Evolutionary conservation across 331 rosid species (phyloP).

Genomic region (Phaseolus coccineus): DNA sequence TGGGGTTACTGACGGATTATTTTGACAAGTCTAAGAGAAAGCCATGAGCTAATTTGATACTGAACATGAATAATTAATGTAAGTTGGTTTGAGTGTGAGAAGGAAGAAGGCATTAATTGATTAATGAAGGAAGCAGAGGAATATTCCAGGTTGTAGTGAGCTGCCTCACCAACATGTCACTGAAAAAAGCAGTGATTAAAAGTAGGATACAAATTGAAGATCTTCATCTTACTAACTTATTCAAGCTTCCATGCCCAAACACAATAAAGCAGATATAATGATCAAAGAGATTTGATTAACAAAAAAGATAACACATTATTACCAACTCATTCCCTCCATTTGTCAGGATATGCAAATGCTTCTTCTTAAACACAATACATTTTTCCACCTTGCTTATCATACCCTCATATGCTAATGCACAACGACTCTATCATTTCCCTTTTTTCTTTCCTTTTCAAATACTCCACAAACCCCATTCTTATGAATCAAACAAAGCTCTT

Average conservation of each 20-base stretch:
- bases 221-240: slow-evolving; percentile 52
- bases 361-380: slow-evolving; percentile 44
- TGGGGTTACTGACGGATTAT: too few relatives aligned
- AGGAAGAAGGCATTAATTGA: slow-evolving; percentile 13
- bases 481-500: slow-evolving; percentile 44
- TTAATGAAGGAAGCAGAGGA: slow-evolving; percentile 38
- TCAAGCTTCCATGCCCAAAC: slow-evolving; percentile 44
- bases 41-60: neutral
- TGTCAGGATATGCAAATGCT: slow-evolving; percentile 61
- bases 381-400: slow-evolving; percentile 42
- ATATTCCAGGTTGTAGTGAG: slow-evolving; percentile 55
- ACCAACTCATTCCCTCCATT: slow-evolving; percentile 65
- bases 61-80: slow-evolving; percentile 11
- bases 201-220: slow-evolving; percentile 33
- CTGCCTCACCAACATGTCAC: slow-evolving; percentile 43
- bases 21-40: too few relatives aligned
- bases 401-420: slow-evolving; percentile 39
- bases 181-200: slow-evolving; percentile 37
- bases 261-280: slow-evolving; percentile 51
- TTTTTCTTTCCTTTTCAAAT: slow-evolving; percentile 49
- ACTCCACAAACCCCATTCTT: slow-evolving; percentile 43
- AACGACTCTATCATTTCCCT: slow-evolving; percentile 36
- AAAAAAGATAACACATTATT: slow-evolving; percentile 55
- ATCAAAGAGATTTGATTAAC: slow-evolving; percentile 35
- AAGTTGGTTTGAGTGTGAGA: slow-evolving; percentile 19